These are phyloP conservation scores for Xylaria intraflava DNA, from an alignment of 495 filamentous ascomycete species.

Conservation along the genomic window DNA sequence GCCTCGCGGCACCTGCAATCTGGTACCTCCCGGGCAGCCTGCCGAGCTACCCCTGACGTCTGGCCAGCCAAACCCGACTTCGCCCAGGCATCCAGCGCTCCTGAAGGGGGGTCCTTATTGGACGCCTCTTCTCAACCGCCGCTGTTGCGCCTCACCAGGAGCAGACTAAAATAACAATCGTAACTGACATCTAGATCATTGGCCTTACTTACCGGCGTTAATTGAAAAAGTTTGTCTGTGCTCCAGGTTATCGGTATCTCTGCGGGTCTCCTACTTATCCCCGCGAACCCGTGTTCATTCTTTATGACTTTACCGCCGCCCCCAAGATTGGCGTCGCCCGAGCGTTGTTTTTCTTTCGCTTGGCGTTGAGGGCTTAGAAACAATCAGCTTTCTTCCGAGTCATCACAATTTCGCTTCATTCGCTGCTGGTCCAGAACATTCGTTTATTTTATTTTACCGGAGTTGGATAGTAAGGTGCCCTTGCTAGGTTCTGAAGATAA, in stretches of 20 bases:
- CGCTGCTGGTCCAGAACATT: constrained; percentile 8
- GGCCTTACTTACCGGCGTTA: constrained; percentile 7
- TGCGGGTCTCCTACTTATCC: constrained; percentile 16
- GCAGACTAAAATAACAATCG: constrained; percentile 22
- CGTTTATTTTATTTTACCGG: constrained; percentile 20
- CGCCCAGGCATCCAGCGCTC: neutral
- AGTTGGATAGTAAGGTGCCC: constrained; percentile 3
- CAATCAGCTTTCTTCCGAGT: constrained; percentile 31
- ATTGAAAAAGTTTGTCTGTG: constrained; percentile 10
- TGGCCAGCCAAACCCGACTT: constrained; percentile 16
- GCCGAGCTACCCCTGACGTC: constrained; percentile 33
- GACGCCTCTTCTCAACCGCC: neutral
- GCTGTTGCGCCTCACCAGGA: constrained; percentile 13
- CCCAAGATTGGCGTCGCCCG: constrained; percentile 19
- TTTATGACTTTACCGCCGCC: constrained; percentile 42
- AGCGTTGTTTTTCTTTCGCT: constrained; percentile 28
- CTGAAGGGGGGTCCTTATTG: neutral
- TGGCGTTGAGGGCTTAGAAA: constrained; percentile 29
- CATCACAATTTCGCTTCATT: constrained; percentile 37
- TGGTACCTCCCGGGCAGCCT: constrained; percentile 33
- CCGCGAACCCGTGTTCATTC: constrained; percentile 17
- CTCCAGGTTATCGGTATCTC: constrained; percentile 7
- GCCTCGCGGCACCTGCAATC: constrained; percentile 17
- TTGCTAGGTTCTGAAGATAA: constrained; percentile 2
- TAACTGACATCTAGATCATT: constrained; percentile 28